Conservation (phyloP, 2,329 filamentous ascomycete species). For the Scedosporium aurantiacum region DNA sequence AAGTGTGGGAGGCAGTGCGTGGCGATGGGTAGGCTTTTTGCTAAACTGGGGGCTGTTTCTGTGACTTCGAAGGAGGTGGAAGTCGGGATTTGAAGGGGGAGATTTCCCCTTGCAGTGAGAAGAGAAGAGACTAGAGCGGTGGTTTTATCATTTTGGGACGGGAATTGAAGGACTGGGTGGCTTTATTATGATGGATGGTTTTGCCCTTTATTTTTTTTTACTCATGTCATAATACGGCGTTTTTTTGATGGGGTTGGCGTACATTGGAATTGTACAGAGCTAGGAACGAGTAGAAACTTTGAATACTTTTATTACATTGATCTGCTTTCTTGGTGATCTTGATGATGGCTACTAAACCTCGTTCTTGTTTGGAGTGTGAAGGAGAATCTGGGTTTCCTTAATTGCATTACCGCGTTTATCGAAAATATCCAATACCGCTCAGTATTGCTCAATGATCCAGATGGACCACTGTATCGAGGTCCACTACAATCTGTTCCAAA, state of each 20-base stretch:
- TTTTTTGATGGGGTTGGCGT: neutral
- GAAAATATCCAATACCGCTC: too few species aligned
- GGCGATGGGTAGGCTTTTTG: constrained; percentile 81
- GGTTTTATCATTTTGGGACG: neutral
- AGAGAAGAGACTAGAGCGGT: neutral
- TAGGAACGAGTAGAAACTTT: too few species aligned
- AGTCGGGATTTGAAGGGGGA: neutral
- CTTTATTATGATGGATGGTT: neutral
- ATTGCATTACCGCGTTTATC: too few species aligned
- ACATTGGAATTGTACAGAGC: neutral
- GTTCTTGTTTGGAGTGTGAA: too few species aligned
- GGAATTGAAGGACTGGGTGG: neutral
- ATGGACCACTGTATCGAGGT: too few species aligned
- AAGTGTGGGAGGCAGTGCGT: constrained; percentile 91
- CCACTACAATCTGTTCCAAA: too few species aligned
- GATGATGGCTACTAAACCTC: too few species aligned
- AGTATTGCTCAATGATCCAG: too few species aligned
- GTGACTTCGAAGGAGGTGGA: neutral
- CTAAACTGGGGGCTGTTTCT: constrained; percentile 44
- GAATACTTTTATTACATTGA: too few species aligned
- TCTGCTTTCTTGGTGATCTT: too few species aligned
- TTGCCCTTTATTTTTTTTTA: neutral
- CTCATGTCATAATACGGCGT: neutral
- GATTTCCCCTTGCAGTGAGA: neutral
- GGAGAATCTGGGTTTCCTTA: too few species aligned